Conservation (phyloP, 257 asterid species). For the Capsicum baccatum region DNA sequence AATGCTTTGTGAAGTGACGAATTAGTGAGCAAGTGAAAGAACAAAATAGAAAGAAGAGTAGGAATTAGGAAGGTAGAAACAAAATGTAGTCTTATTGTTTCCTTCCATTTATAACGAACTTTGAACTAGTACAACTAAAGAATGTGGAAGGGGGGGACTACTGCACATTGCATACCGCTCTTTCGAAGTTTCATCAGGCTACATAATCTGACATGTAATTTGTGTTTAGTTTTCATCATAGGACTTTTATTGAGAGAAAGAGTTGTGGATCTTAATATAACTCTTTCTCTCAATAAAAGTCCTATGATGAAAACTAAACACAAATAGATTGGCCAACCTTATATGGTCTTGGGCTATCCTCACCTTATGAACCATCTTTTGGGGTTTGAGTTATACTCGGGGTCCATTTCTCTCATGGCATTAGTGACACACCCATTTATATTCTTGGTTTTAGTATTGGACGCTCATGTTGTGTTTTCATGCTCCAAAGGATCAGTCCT, state of each 20-base stretch:
- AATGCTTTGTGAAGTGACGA: background rate
- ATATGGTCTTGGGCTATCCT: no score
- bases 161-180: conserved; percentile 6
- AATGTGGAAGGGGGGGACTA: background rate
- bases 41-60: background rate
- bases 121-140: background rate
- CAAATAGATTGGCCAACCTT: no score
- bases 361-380: no score
- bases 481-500: no score
- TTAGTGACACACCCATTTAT: no score
- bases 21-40: conserved; percentile 7
- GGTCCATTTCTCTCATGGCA: no score
- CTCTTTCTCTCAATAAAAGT: background rate
- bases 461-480: no score
- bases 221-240: background rate
- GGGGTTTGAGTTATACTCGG: no score
- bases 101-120: background rate
- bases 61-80: background rate
- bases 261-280: no score
- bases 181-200: background rate
- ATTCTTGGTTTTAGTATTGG: no score
- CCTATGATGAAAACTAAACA: background rate
- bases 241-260: background rate
- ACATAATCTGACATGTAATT: background rate
- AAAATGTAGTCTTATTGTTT: background rate